Evolutionary conservation across 1,284 basidiomycete genomes (phyloP), one percentile per base, ranked within the genome.

Genomic region (Macrocystidia cucumis): DNA sequence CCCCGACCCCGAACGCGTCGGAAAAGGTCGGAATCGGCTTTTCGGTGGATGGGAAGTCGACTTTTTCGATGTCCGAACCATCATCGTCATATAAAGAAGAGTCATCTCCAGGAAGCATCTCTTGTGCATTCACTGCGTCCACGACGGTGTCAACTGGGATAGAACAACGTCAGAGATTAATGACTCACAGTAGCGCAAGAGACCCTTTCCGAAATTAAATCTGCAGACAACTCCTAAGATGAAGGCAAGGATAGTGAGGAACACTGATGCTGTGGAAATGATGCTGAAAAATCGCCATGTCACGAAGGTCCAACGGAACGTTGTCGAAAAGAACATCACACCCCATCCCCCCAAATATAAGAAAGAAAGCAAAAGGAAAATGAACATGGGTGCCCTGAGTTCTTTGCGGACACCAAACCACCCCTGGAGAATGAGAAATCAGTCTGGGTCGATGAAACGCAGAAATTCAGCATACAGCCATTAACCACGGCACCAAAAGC

Each of bases 351-450:
- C 66, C 25, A 85, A 62, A 51, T 84, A 79, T 8, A 72, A 51
- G 20, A 72, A 43, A 4, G 75, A 78, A 34, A 84, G 45, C 9
- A 63, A 47, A 34, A 88, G 62, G 60, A 89, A 89, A 12, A 69
- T 45, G 30, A 74, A 45, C 73, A 78, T 83, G 8, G 63, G 66
- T 11, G 65, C 44, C 42, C 67, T 72, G 35, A 67, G 59, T 55
- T 89, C 85, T 34, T 65, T 68, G 26, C 85, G 78, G 32, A 82
- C 72, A 21, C 77, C 72, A 46, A 80, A 73, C 82, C 83, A 87
- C 13, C 84, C 85, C 75, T 79, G 39, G 16, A 34, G 5, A 43
- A 21, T 39, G 26, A 51, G 26, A 18, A 13, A 13, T 37, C 27
- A 22, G 25, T 14, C 8, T 22, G 32, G 13, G 30, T 22, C 13